A percentile compares a stretch with the other conserved stretches of the same genome.
Conservation (phyloP, 2,329 filamentous ascomycete species). For the Cadophora sp. region DNA sequence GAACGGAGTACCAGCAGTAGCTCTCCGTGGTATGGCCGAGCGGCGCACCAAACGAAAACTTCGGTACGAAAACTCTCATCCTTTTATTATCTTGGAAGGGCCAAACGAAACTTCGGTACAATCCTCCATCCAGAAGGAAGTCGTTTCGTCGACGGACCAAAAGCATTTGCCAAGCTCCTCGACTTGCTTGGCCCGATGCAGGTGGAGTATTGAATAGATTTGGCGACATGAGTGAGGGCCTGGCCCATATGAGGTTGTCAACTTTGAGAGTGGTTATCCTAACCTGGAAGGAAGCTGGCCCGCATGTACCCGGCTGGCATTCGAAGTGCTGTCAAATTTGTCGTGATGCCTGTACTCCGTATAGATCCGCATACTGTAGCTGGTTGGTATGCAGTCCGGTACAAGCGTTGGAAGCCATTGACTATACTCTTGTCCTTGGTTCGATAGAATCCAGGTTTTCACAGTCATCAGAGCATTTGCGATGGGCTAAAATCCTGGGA, state of each 20-base stretch:
- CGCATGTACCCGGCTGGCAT: not conserved
- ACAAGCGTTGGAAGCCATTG: no score
- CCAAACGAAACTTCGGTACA: not conserved
- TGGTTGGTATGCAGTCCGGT: no score
- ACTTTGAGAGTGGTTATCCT: not conserved
- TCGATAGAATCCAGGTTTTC: no score
- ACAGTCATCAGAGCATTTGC: no score
- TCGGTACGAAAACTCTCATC: no score
- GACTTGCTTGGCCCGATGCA: constrained; percentile 14
- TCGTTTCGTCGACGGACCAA: not conserved
- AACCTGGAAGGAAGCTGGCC: not conserved
- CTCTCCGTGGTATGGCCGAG: not conserved
- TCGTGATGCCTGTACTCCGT: no score
- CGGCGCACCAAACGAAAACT: not conserved
- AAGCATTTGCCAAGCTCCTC: constrained; percentile 5
- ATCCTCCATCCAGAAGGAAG: no score
- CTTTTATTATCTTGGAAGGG: not conserved
- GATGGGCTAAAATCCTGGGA: not conserved
- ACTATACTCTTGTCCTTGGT: no score
- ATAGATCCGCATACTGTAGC: no score
- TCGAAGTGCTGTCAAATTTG: no score
- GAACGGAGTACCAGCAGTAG: not conserved
- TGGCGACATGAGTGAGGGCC: not conserved
- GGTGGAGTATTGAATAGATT: not conserved
- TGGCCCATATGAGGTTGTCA: not conserved